Evolutionary conservation across 441 rosid genomes (phyloP), one percentile per base, ranked within the genome.

Genomic region (Rhodomyrtus psidioides): DNA sequence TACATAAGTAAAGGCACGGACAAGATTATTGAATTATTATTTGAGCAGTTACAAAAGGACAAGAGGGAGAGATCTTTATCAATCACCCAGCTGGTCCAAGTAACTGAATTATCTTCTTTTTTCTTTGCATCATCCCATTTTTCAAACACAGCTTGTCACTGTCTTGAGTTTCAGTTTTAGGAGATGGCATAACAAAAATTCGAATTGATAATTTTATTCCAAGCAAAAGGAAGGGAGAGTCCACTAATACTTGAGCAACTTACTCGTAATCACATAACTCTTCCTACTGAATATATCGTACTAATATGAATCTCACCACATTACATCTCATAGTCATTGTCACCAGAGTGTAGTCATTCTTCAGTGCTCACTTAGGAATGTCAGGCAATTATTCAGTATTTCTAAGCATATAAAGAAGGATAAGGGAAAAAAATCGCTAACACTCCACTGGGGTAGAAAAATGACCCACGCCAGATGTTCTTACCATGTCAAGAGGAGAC

Each of bases 401-500:
- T 6, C n/a, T 1, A 21, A 70, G 49, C 79, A 21, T 6, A 10
- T 0, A 3, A 16, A 34, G 79, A 70, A 70, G 42, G 79, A 70
- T 70, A 70, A 3, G 12, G 16, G 49, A 39, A 0, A 70, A 39
- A 21, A 70, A 10, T 39, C 39, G 49, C 49, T 21, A 70, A 70
- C 3, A 21, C 49, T 70, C 49, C 56, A 55, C 8, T 19, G 56
- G 56, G 56, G 56, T 55, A 55, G 56, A 19, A 55, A 55, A 55
- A 7, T 55, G 56, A 55, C 56, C 23, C 44, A 54, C 27, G 58
- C 65, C 26, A 54, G 57, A 24, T 51, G 26, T 49, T 82, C 95
- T 92, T 90, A 97, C 99, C 85, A 87, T 88, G 87, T 94, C 98
- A 60, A 96, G 92, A 82, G 99, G 87, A 89, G 85, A 91, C 95